Evolutionary conservation across 768 basidiomycete genomes (phyloP).

Genomic region (Tylopilus cervinicoccineus): DNA sequence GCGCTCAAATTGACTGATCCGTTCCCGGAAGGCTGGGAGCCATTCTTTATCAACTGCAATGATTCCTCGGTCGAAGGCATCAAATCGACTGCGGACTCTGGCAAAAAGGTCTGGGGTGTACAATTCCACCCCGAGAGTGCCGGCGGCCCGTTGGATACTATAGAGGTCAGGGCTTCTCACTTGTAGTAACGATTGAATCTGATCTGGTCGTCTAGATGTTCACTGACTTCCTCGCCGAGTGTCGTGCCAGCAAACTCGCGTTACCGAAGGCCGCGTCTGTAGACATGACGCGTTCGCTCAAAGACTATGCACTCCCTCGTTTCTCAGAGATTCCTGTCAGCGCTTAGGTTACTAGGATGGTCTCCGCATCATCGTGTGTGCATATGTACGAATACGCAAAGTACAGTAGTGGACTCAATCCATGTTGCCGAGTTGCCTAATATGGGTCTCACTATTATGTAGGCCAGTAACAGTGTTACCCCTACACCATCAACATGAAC

Average conservation of each 20-base stretch:
- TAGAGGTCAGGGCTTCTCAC: constrained; percentile 59
- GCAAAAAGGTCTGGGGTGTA: constrained; percentile 94
- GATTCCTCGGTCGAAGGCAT: constrained; percentile 99
- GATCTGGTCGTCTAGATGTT: constrained; percentile 65
- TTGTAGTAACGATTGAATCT: neutral
- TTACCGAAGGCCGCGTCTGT: constrained; percentile 19
- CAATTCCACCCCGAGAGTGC: constrained; percentile 99
- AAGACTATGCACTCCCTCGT: constrained; percentile 18
- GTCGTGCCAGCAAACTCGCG: constrained; percentile 53
- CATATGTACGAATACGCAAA: constrained; percentile 17
- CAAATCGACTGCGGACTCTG: constrained; percentile 87
- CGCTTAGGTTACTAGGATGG: constrained; percentile 18
- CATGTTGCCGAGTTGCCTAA: constrained; percentile 12
- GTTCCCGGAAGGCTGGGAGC: constrained; percentile 96
- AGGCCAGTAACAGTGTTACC: neutral
- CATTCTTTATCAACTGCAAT: constrained; percentile 99
- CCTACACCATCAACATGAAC: constrained; percentile 47
- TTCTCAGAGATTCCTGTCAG: constrained; percentile 25
- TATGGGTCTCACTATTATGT: constrained; percentile 1
- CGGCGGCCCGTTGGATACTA: constrained; percentile 97
- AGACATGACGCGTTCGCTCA: constrained; percentile 12
- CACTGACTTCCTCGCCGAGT: constrained; percentile 84
- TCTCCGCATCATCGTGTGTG: neutral
- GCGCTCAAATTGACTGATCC: constrained; percentile 92
- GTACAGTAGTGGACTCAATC: neutral